Conservation (phyloP, 1,284 basidiomycete genomes). For the Caloboletus firmus region DNA sequence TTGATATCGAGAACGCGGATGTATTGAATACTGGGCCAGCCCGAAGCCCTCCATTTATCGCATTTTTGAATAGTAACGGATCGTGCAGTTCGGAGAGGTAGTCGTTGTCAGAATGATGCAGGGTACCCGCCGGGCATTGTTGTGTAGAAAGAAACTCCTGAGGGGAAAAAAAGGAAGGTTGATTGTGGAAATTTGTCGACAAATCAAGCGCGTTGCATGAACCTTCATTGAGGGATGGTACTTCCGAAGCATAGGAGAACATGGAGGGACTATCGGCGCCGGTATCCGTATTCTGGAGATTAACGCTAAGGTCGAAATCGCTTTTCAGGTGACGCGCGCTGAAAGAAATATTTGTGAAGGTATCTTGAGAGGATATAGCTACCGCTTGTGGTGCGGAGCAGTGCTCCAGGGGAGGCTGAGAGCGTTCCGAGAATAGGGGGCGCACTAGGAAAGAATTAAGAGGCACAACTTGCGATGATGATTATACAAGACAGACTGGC, state of each 20-base stretch:
- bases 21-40: conserved; percentile 9
- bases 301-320: conserved; percentile 13
- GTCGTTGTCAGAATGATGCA: conserved; percentile 5
- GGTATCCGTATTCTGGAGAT: conserved; percentile 6
- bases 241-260: conserved; percentile 8
- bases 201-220: conserved; percentile 3
- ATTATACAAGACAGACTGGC: conserved; percentile 24
- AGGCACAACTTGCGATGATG: neutral
- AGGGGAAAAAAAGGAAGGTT: conserved; percentile 6
- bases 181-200: conserved; percentile 7
- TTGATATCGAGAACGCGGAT: conserved; percentile 24
- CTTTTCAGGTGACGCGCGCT: conserved; percentile 15
- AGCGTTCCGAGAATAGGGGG: conserved; percentile 29
- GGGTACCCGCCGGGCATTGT: neutral
- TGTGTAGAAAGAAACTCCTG: conserved; percentile 15
- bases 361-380: conserved; percentile 15
- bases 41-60: conserved; percentile 13
- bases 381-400: conserved; percentile 2
- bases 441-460: conserved; percentile 18
- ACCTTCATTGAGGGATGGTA: neutral
- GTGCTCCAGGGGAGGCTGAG: conserved; percentile 16
- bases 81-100: conserved; percentile 20
- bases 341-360: conserved; percentile 7
- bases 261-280: conserved; percentile 1
- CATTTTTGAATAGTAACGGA: conserved; percentile 18